Evolutionary conservation across 805 yeast genomes (phyloP).

Genomic region (Saturnispora saitoi): DNA sequence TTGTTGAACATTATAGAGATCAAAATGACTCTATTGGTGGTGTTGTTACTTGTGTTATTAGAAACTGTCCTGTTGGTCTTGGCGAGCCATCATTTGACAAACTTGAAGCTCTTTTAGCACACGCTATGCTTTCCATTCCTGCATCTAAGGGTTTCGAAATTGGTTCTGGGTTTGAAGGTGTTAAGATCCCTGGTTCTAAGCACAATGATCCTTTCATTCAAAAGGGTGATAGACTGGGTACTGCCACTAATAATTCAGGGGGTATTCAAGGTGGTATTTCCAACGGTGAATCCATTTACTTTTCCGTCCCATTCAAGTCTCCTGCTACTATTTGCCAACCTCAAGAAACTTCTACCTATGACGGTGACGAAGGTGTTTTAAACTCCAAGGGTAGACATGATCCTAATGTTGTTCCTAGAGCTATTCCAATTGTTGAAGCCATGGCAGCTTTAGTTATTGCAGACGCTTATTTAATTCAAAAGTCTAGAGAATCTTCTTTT

Average conservation of each 20-base stretch:
- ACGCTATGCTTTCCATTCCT: constrained; percentile 95
- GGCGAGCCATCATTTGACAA: constrained; percentile 98
- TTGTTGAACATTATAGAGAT: constrained; percentile 81
- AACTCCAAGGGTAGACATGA: constrained; percentile 98
- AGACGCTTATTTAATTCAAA: constrained; percentile 78
- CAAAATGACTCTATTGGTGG: constrained; percentile 93
- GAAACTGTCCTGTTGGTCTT: constrained; percentile 90
- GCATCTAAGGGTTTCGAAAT: constrained; percentile 98
- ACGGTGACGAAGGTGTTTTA: constrained; percentile 77
- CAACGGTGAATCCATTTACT: constrained; percentile 92
- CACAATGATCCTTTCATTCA: constrained; percentile 87
- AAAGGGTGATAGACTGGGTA: constrained; percentile 56
- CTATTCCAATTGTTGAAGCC: constrained; percentile 96
- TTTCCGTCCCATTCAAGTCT: constrained; percentile 93
- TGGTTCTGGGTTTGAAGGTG: constrained; percentile 93
- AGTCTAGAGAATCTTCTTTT: constrained; percentile 61
- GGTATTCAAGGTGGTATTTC: constrained; percentile 98
- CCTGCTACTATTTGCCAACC: constrained; percentile 96
- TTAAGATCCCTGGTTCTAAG: constrained; percentile 80
- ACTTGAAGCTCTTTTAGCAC: constrained; percentile 90
- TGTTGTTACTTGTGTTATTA: constrained; percentile 91
- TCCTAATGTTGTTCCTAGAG: constrained; percentile 97
- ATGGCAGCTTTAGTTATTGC: constrained; percentile 95
- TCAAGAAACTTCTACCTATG: constrained; percentile 82
- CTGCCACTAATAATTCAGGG: constrained; percentile 87